Base-by-base conservation (phyloP, 169 alveolate species). In the Babesia ovis region DNA sequence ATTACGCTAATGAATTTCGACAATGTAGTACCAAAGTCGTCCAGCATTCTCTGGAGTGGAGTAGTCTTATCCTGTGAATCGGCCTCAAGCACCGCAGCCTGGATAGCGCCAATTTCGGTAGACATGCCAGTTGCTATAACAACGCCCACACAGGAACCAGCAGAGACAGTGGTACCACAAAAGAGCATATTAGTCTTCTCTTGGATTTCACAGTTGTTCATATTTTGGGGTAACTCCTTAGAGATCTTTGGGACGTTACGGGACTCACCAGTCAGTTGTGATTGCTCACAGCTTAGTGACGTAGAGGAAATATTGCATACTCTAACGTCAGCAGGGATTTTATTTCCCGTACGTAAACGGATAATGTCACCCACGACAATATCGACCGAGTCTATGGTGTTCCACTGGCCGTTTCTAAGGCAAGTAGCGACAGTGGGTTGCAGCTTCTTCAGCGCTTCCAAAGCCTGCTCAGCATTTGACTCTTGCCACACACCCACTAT, bases 401-500 rank as follows among this genome's bases (percentile, higher is more conserved):
- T 74, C 99, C 99, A 97, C 5, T 57, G 77, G 29, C 98, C 98
- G 42, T 95, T 92, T 80, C 99, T 92, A 32, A 94, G 84, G 0
- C 92, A 95, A 32, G 84, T 93, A 9, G 98, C 97, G 58, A 90
- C 88, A 14, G 94, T 91, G 0, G 99, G 98, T 59, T 96, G 98
- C 67, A 93, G 94, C 81, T 91, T 88, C 88, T 96, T 97, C 60
- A 97, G 77, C 6, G 99, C 99, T 37, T 95, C 99, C 73, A 96
- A 80, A 22, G 99, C 98, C 71, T 94, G 92, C 85, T 98, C 99
- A 11, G 99, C 99, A 68, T 96, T 95, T 57, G 98, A 85, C 80
- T 98, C 99, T 86, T 98, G 99, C 98, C 98, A 95, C 27, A 97
- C 98, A 0, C 99, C 99, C 22, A 98, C 98, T 12, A 93, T 84